Base-by-base conservation (phyloP, 192 early-diverging fungal genomes). In the Chytriomyces sp. region DNA sequence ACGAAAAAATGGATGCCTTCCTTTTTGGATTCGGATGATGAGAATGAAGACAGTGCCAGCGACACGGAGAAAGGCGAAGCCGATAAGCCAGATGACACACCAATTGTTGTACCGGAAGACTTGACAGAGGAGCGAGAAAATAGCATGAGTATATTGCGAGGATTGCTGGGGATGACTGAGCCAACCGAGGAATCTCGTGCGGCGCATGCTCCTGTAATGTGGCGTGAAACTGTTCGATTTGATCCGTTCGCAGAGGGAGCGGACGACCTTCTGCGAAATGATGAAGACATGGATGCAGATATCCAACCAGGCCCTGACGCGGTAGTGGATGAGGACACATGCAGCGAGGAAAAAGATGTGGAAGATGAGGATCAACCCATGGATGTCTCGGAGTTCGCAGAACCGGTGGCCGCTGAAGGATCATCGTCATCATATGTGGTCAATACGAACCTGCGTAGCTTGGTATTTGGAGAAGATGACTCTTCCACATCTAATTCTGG, bases 391-490 rank as follows among this genome's bases (percentile, higher is more conserved):
- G 28, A 35, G 28, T 35, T 2, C 28, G 28, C 28, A 35, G 28
- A 35, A 35, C 28, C 28, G 28, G 28, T 35, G 28, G 28, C 28
- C 28, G 28, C 28, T 35, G 28, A 35, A 35, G 28, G 1, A 35
- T 35, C 28, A 35, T 35, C 28, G n/a, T 9, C 16, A n/a, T 73
- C 71, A 18, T 73, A 73, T 44, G 26, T 73, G 7, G 71, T 73
- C 28, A 73, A 59, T 28, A 63, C 71, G 11, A 62, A 73, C 60
- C 59, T 73, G 28, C 57, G 71, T 20, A 61, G 57, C 18, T 48
- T 73, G 10, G 71, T 73, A 11, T 73, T 73, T 47, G 71, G 71
- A 16, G 45, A 60, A 47, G 71, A 61, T n/a, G 60, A 73, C 11
- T 20, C 53, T 57, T 57, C 53, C 53, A 57, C 10, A 50, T 28